Percentiles rank a stretch among this genome's conserved stretches.
Evolutionary conservation across 2,329 filamentous ascomycete species (phyloP).

Genomic region (Xylariales sp.): DNA sequence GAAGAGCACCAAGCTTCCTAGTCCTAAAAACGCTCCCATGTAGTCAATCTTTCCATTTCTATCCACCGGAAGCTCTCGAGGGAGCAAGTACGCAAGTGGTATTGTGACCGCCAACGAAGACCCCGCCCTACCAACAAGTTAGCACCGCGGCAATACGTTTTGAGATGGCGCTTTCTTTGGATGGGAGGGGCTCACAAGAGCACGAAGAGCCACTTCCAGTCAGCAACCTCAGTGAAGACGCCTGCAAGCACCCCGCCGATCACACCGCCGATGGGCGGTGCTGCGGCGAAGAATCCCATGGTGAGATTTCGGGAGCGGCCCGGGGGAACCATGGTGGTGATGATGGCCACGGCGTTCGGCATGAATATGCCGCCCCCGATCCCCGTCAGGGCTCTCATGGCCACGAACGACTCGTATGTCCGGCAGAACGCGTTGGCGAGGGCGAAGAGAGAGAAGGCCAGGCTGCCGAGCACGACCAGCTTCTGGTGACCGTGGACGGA

Average conservation of each 20-base stretch:
- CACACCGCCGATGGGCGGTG: constrained; percentile 39
- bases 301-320: constrained; percentile 39
- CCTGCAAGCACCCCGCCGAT: constrained; percentile 33
- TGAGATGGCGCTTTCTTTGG: not conserved
- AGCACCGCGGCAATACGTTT: not conserved
- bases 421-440: constrained; percentile 38
- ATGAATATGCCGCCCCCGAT: constrained; percentile 47
- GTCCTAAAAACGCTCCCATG: constrained; percentile 32
- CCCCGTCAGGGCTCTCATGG: constrained; percentile 31
- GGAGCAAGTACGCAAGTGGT: constrained; percentile 13
- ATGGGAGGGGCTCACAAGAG: constrained; percentile 22
- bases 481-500: constrained; percentile 48
- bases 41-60: constrained; percentile 33
- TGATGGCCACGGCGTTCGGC: constrained; percentile 47
- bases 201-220: constrained; percentile 37
- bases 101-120: not conserved
- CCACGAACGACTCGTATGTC: constrained; percentile 35
- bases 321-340: constrained; percentile 42
- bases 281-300: constrained; percentile 41
- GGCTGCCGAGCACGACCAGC: constrained; percentile 38
- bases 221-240: constrained; percentile 27
- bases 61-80: constrained; percentile 25
- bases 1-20: constrained; percentile 38
- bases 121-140: not conserved
- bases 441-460: constrained; percentile 36